Evolutionary conservation across 192 early-diverging fungal genomes (phyloP), one percentile per base, ranked within the genome.

Genomic region (Mortierella claussenii): DNA sequence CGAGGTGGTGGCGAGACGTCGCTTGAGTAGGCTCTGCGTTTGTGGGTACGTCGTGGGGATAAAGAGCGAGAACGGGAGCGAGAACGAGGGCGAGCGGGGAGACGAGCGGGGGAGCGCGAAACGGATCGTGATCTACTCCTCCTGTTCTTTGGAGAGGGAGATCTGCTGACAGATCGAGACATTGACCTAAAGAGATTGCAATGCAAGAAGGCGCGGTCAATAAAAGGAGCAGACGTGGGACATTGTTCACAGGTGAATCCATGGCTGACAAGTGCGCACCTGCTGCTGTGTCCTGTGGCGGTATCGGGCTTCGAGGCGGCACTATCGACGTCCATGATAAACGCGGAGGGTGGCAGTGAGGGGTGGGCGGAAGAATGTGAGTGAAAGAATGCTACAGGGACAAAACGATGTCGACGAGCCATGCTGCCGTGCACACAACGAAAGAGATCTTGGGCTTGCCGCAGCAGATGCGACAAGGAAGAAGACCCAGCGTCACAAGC

Each of bases 131-230:
- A 60, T 59, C 66, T 68, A 23, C 56, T 58, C 49, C 33, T 57
- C 3, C 52, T 55, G 3, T 31, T 28, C 26, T 20, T 65, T 23
- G 56, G 51, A 23, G 63, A 59, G 17, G 56, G 63, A 23, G 52
- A 55, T 48, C 62, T 75, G 28, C 63, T 65, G 62, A 54, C 51
- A 10, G 70, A 75, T 60, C 73, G 60, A 10, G 64, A 61, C 23
- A 30, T 40, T 12, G 73, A 76, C 57, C 64, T 67, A 62, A n/a
- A n/a, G n/a, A n/a, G n/a, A n/a, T n/a, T n/a, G n/a, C n/a, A n/a
- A n/a, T n/a, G n/a, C n/a, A n/a, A n/a, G n/a, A n/a, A n/a, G n/a
- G n/a, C n/a, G n/a, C n/a, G n/a, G n/a, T n/a, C n/a, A n/a, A n/a
- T n/a, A n/a, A n/a, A n/a, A n/a, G n/a, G n/a, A n/a, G n/a, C n/a